phyloP scores from a whole-genome alignment of 345 rosid species.

The Hirschfeldia incana region DNA sequence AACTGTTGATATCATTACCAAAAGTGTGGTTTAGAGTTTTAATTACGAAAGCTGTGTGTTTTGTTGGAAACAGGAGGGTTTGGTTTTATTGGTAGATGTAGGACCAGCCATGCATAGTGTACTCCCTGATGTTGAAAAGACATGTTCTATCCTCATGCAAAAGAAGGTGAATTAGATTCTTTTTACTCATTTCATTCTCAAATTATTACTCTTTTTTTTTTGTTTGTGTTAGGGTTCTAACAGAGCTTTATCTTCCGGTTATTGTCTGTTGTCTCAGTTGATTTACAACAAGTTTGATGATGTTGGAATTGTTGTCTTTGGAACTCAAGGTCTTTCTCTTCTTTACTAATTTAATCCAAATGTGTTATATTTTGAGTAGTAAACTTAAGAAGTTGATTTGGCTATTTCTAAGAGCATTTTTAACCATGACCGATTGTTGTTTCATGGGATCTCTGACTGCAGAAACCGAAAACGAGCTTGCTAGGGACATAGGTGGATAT shows the following conservation, averaged over 20 bases:
- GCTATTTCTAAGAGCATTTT: background rate
- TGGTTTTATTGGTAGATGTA: slow-evolving; percentile 78
- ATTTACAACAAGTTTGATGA: slow-evolving; percentile 73
- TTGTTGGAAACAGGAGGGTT: slow-evolving; percentile 57
- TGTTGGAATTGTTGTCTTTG: slow-evolving; percentile 79
- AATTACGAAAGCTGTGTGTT: background rate
- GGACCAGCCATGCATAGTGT: slow-evolving; percentile 77
- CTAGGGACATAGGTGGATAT: slow-evolving; percentile 83
- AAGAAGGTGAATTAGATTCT: slow-evolving; percentile 56
- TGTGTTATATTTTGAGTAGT: background rate
- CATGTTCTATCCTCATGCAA: slow-evolving; percentile 68
- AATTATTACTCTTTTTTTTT: background rate
- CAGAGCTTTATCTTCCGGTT: background rate
- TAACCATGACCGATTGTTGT: background rate
- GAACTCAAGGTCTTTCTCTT: slow-evolving; percentile 64
- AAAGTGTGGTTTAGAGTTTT: background rate
- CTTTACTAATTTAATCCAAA: background rate
- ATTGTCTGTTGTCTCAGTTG: slow-evolving; percentile 52
- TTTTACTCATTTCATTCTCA: background rate
- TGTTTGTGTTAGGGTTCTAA: background rate
- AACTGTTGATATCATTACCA: background rate
- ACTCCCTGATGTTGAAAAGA: slow-evolving; percentile 63
- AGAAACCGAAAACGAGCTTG: slow-evolving; percentile 81
- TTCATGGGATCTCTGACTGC: slow-evolving; percentile 28
- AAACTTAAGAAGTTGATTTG: background rate